Conservation (phyloP, 2,329 filamentous ascomycete species). For the Coccinonectria pachysandricola region DNA sequence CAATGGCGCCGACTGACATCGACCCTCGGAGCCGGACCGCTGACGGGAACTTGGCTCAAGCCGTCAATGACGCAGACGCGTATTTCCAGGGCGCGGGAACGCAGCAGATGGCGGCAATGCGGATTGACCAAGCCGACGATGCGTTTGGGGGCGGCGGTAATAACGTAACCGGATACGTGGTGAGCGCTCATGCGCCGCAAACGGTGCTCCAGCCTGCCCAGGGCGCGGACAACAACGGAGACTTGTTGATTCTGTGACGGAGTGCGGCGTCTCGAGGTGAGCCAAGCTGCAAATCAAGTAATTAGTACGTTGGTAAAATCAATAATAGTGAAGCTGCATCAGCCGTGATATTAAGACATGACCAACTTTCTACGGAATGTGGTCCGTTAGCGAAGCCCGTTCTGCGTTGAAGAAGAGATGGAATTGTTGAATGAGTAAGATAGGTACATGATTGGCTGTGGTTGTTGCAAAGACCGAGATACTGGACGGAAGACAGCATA, state of each 20-base stretch:
- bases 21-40: conserved; percentile 31
- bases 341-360: too few relatives aligned
- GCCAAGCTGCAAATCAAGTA: too few relatives aligned
- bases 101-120: conserved; percentile 64
- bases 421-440: too few relatives aligned
- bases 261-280: conserved; percentile 8
- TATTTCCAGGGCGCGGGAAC: conserved; percentile 76
- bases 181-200: conserved; percentile 73
- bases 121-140: conserved; percentile 52
- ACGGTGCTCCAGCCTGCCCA: conserved; percentile 61
- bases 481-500: too few relatives aligned
- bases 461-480: too few relatives aligned
- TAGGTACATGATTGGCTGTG: too few relatives aligned
- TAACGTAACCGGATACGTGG: conserved; percentile 52
- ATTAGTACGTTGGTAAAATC: too few relatives aligned
- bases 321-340: too few relatives aligned
- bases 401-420: too few relatives aligned
- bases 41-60: conserved; percentile 49
- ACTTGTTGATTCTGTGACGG: conserved; percentile 56
- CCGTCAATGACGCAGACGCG: conserved; percentile 75
- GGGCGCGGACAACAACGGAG: conserved; percentile 55
- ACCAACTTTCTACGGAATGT: too few relatives aligned
- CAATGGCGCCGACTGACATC: conserved; percentile 40
- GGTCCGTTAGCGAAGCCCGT: too few relatives aligned
- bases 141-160: conserved; percentile 50